Evolutionary conservation across 1,139 yeast species (phyloP), one percentile per base, ranked within the genome.

Genomic region (Scheffersomyces parashehatae): DNA sequence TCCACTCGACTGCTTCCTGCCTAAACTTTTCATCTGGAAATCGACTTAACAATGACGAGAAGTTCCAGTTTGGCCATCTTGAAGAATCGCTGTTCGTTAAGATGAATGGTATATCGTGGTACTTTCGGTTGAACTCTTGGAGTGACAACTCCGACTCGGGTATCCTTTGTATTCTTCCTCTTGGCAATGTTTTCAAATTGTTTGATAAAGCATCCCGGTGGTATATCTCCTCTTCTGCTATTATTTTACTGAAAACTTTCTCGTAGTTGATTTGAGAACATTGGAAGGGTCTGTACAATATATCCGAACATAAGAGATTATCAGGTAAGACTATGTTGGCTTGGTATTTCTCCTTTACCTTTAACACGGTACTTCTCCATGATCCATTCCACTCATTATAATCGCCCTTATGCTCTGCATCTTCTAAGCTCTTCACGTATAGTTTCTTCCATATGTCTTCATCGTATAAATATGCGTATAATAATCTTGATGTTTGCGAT

Each of bases 1-100:
- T 75, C 97, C 97, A 89, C 50, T 82, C 80, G 40, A 88, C 93
- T 29, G 88, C 82, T 62, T 90, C 97, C 60, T 89, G 96, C 44
- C 93, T 77, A 60, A 90, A 90, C 38, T 67, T 70, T 1, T 77
- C 83, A 29, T 77, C 63, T 0, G 89, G 82, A 53, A 83, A 88
- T 43, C 83, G 62, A 3, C 64, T 51, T 4, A 75, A 65, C 13
- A 89, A 67, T 11, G 66, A 59, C 0, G 70, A 67, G 28, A 85
- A 62, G 5, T 75, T 68, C 95, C 96, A 88, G 3, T 60, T 49
- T 2, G 96, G 90, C 90, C 90, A 85, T 46, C 88, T 65, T 0
- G 43, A 26, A 34, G 55, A 28, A 47, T 63, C 49, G 13, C 52
- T 41, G 46, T 69, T 62, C 37, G 81, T 77, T 8, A 88, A 60